Base-by-base conservation (phyloP, 768 basidiomycete species). In the Dendrothele bispora region DNA sequence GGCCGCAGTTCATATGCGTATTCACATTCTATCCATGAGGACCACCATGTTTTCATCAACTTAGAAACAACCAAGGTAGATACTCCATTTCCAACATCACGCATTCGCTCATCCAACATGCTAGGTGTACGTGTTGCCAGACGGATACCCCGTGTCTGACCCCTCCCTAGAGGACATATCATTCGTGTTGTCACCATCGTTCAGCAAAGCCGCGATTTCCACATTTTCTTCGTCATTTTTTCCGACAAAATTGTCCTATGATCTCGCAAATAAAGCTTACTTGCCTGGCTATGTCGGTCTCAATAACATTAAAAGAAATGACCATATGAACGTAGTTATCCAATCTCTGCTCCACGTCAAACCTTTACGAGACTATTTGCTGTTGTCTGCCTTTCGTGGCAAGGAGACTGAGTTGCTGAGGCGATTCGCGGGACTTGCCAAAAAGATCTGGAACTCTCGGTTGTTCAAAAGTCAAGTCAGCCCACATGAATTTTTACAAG, bases 401-500 rank as follows among this genome's bases (percentile, higher is more conserved):
- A 91, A 90, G 62, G 82, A 90, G 52, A 73, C 91, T 6, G 97
- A 99, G 62, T 80, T 98, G 46, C 72, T 98, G 34, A 87, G 83
- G 59, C 84, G 97, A 20, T 91, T 98, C 58, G 85, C 91, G 15
- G 75, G 80, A 11, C 78, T 99, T 17, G 86, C 91, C 2, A 92
- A 92, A 66, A 94, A 98, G 68, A 61, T 98, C 30, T 99, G 97
- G 97, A 98, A 97, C 67, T 92, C 95, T 7, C 76, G 86, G 42
- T 70, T 95, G 47, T 99, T 99, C 82, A 99, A 99, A 67, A 87
- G 89, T 51, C 97, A 99, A 77, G 94, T 98, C 57, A 91, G 87
- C 56, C 97, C 97, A n/a, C 97, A 99, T 64, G 97, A 99, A 64
- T 94, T 98, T 64, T 70, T 99, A 47, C 97, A 99, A 67, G 97